These are phyloP conservation scores for Pseudonitzschia delicatissima DNA, from an alignment of 108 stramenopile genomes.

Conservation along the genomic window DNA sequence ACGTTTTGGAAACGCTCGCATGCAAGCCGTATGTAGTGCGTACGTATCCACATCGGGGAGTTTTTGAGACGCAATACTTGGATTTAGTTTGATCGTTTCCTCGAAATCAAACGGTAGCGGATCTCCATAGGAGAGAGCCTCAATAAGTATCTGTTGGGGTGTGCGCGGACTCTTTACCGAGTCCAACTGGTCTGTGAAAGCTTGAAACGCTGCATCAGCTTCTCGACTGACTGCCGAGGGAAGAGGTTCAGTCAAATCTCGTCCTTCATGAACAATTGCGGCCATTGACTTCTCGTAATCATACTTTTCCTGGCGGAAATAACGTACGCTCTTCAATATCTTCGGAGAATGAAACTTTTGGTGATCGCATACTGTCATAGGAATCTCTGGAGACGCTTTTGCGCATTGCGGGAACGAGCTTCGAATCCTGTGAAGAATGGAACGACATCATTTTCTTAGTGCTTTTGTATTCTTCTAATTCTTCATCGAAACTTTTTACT, in stretches of 20 bases:
- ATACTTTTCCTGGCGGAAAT: neutral
- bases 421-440: neutral
- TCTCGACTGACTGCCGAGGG: conserved; percentile 6
- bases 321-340: conserved; percentile 22
- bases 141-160: neutral
- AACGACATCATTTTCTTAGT: neutral
- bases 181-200: conserved; percentile 1
- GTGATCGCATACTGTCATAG: neutral
- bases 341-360: conserved; percentile 21
- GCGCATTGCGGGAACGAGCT: conserved; percentile 2
- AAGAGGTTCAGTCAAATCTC: conserved; percentile 6
- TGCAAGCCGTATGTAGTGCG: conserved; percentile 37
- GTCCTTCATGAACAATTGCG: neutral
- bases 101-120: conserved; percentile 11
- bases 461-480: neutral
- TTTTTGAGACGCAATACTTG: conserved; percentile 12
- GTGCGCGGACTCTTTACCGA: neutral
- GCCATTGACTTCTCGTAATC: neutral
- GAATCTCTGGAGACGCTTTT: conserved; percentile 17
- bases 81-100: conserved; percentile 13
- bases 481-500: conserved; percentile 1
- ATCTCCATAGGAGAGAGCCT: conserved; percentile 10
- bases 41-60: conserved; percentile 11
- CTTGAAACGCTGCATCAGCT: conserved; percentile 10
- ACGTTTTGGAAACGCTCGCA: conserved; percentile 30